phyloP scores from a whole-genome alignment of 2,329 filamentous ascomycete species.

The Macroventuria anomochaeta region DNA sequence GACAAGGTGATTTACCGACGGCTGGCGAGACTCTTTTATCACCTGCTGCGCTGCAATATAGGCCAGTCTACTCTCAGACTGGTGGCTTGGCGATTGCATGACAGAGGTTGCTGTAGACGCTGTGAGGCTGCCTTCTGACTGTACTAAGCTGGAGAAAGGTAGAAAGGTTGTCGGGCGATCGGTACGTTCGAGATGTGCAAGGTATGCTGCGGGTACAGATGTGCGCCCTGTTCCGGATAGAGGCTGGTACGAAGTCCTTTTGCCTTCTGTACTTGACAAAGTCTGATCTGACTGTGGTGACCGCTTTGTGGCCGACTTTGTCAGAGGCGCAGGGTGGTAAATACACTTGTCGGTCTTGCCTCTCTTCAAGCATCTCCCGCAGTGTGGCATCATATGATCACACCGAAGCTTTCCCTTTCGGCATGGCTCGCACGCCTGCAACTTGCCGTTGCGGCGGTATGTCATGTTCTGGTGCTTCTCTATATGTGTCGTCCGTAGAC shows the following conservation, averaged over 20 bases:
- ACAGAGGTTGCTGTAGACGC: neutral
- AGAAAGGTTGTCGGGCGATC: neutral
- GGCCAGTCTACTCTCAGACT: neutral
- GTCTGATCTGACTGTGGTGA: conserved; percentile 11
- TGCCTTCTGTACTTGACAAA: conserved; percentile 3
- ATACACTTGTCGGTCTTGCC: conserved; percentile 40
- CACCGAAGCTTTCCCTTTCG: conserved; percentile 46
- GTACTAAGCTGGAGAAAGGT: neutral
- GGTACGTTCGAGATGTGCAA: conserved; percentile 3
- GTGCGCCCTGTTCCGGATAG: neutral
- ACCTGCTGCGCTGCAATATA: neutral
- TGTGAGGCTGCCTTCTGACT: neutral
- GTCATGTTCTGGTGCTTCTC: conserved; percentile 35
- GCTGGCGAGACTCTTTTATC: neutral
- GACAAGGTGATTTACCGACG: neutral
- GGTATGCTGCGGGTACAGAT: neutral
- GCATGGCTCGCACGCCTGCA: conserved; percentile 49
- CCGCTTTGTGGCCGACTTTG: conserved; percentile 26
- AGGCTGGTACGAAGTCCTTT: neutral
- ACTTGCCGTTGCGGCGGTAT: conserved; percentile 47
- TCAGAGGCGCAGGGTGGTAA: conserved; percentile 47
- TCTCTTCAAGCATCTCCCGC: conserved; percentile 41
- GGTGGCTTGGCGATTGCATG: neutral
- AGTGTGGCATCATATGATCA: conserved; percentile 46
- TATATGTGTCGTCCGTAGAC: conserved; percentile 35